These are phyloP conservation scores for Linum trigynum DNA, from an alignment of 345 rosid genomes.

Conservation along the genomic window DNA sequence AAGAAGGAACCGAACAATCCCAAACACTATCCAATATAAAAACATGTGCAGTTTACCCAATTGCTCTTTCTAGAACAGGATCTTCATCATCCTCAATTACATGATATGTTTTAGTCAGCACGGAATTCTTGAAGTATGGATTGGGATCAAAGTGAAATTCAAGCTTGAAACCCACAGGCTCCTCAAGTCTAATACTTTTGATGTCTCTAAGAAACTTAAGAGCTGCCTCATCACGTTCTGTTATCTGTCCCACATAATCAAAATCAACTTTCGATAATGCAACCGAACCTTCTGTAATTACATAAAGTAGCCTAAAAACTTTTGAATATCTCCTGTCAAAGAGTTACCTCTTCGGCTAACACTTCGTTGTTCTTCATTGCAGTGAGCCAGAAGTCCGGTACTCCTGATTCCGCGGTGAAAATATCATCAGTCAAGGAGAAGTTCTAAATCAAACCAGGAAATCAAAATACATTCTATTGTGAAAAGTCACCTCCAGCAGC, in stretches of 20 bases:
- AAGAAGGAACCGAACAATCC: background rate
- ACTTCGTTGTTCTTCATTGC: conserved; percentile 17
- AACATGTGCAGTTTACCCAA: conserved; percentile 40
- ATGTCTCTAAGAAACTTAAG: conserved; percentile 77
- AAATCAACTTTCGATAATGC: background rate
- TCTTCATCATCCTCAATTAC: conserved; percentile 92
- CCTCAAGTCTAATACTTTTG: conserved; percentile 70
- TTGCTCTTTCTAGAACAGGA: conserved; percentile 88
- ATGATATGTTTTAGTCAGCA: conserved; percentile 85
- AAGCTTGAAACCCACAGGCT: conserved; percentile 93
- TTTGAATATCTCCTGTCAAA: background rate
- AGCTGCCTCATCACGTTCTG: conserved; percentile 91
- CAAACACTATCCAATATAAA: background rate
- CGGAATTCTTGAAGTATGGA: conserved; percentile 75
- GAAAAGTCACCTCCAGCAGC: conserved; percentile 12
- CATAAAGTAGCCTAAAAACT: no score
- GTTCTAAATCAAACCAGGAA: background rate
- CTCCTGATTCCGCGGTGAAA: conserved; percentile 15
- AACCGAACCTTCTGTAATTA: no score
- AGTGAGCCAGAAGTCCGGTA: conserved; percentile 21
- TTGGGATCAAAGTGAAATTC: conserved; percentile 82
- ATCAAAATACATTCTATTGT: background rate
- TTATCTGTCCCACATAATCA: conserved; percentile 33
- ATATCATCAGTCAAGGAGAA: background rate
- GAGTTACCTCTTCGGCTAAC: conserved; percentile 15